Base-by-base conservation (phyloP, 1,284 basidiomycete genomes). In the Agaricales sp. region DNA sequence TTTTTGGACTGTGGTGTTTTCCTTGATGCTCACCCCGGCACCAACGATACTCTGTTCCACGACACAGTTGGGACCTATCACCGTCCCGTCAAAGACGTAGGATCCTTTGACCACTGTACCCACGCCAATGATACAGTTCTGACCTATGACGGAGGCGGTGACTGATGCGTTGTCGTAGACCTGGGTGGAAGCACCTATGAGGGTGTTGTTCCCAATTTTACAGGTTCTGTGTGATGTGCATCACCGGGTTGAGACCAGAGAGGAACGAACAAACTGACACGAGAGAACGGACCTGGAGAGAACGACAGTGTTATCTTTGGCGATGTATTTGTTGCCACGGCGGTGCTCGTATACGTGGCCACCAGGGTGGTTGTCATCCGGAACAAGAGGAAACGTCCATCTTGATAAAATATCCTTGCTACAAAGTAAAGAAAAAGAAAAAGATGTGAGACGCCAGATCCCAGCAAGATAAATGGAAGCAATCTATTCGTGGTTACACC, bases 341-440 rank as follows among this genome's bases (percentile, higher is more conserved):
- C 84, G 74, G 57, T 92, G 81, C 60, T 93, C 89, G 61, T 93
- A 95, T 43, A 78, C 66, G 49, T 82, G 79, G 6, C 81, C 82
- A 8, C 86, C 81, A 0, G 92, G 92, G 55, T 94, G 81, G 61
- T 92, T 92, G 61, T 93, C 83, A 59, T 96, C 94, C 8, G 95
- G 95, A 1, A 93, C 90, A 16, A 98, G 74, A 1, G 95, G 96
- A 68, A 92, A 95, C 2, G 91, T 89, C 90, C 92, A 95, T 54
- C 94, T 74, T 22, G 88, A 78, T 30, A 99, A 67, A 45, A 99
- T 89, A 59, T 98, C 93, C 63, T 90, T 89, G 67, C 91, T 93
- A 58, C n/a, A n/a, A n/a, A n/a, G n/a, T n/a, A n/a, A n/a, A n/a
- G n/a, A n/a, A n/a, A n/a, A 30, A 50, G 41, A 48, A 22, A 45